These are phyloP conservation scores for Helianthus tuberosus DNA, from an alignment of 129 eudicot genomes.

Conservation along the genomic window DNA sequence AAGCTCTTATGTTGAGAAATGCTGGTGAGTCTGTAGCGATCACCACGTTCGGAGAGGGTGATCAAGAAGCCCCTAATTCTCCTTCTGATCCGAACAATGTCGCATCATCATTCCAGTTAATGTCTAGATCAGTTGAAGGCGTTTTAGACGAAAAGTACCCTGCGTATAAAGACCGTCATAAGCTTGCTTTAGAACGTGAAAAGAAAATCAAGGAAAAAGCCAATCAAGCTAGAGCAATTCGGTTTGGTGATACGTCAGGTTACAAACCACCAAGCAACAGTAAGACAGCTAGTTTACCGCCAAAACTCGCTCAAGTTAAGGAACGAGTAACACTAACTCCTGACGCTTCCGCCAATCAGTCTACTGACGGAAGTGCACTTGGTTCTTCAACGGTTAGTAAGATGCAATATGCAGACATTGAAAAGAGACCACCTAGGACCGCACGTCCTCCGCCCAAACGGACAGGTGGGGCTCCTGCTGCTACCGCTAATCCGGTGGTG, in stretches of 20 bases:
- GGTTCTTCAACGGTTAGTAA: slow-evolving; percentile 64
- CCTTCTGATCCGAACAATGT: slow-evolving; percentile 63
- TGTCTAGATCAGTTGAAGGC: slow-evolving; percentile 98
- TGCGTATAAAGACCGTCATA: slow-evolving; percentile 88
- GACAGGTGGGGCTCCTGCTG: slow-evolving; percentile 47
- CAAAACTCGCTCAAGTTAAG: slow-evolving; percentile 81
- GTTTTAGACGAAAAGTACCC: slow-evolving; percentile 94
- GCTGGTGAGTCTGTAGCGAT: slow-evolving; percentile 89
- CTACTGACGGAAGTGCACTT: slow-evolving; percentile 35
- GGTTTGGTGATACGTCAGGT: slow-evolving; percentile 66
- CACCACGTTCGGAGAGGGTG: slow-evolving; percentile 77
- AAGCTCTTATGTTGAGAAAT: slow-evolving; percentile 84
- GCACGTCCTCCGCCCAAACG: slow-evolving; percentile 92
- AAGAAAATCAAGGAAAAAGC: slow-evolving; percentile 90
- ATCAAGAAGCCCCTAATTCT: slow-evolving; percentile 58
- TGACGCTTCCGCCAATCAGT: slow-evolving; percentile 49
- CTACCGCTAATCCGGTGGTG: slow-evolving; percentile 33
- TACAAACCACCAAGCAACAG: slow-evolving; percentile 40
- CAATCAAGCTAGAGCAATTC: slow-evolving; percentile 86
- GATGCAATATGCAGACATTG: slow-evolving; percentile 74
- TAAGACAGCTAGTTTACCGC: slow-evolving; percentile 65
- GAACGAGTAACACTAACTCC: slow-evolving; percentile 53
- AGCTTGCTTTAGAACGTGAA: slow-evolving; percentile 91
- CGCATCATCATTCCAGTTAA: slow-evolving; percentile 69
- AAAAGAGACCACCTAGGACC: slow-evolving; percentile 85